phyloP scores from a whole-genome alignment of 129 eudicot species.

The Tagetes patula region DNA sequence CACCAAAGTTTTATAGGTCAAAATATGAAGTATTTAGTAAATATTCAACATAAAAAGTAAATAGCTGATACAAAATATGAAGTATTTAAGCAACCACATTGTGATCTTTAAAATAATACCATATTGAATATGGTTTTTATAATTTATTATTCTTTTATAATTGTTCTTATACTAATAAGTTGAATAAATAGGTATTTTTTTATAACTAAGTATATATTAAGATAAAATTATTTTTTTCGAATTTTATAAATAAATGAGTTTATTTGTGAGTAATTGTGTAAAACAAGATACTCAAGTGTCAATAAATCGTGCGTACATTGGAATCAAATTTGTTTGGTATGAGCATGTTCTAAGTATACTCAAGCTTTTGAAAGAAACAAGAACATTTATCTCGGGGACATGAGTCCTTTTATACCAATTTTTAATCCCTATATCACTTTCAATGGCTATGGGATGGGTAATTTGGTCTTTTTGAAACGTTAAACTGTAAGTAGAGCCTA shows the following conservation, averaged over 20 bases:
- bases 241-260: not conserved
- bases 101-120: not conserved
- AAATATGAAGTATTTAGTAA: not conserved
- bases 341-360: not conserved
- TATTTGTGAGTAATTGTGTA: not conserved
- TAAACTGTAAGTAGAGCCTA: not conserved
- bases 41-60: not conserved
- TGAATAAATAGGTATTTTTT: not conserved
- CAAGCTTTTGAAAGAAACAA: conserved; percentile 9
- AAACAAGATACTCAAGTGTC: not conserved
- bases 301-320: not conserved
- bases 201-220: not conserved
- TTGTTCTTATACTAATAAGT: not conserved
- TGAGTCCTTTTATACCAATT: conserved; percentile 11
- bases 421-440: conserved; percentile 9
- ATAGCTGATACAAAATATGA: not conserved
- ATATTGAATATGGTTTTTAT: not conserved
- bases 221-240: not conserved
- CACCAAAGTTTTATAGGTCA: not conserved
- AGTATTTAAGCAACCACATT: not conserved
- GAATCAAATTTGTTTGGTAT: not conserved
- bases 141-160: not conserved
- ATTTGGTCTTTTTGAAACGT: not conserved
- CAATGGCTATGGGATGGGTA: not conserved
- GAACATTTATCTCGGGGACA: not conserved